Conservation (phyloP, 129 eudicot genomes). For the Arctium minus region DNA sequence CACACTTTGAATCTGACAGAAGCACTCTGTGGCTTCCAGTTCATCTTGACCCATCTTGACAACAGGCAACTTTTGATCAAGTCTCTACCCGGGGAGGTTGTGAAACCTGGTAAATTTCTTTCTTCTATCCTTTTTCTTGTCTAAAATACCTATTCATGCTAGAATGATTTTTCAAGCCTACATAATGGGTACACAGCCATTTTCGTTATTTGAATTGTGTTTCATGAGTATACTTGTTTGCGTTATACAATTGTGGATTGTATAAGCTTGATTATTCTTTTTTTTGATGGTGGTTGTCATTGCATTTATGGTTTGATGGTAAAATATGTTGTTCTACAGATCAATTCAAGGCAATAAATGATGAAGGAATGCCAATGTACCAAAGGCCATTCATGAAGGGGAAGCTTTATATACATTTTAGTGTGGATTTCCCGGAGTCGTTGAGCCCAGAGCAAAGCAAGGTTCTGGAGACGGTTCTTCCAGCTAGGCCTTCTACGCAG, state of each 20-base stretch:
- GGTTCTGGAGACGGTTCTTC: constrained; percentile 43
- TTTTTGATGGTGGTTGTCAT: not conserved
- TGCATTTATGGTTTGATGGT: not conserved
- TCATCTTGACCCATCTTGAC: constrained; percentile 56
- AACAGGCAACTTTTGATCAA: constrained; percentile 52
- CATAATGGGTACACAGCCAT: not conserved
- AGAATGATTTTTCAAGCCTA: not conserved
- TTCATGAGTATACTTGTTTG: not conserved
- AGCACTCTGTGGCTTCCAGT: constrained; percentile 71
- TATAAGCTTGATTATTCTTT: not conserved
- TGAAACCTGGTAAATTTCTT: constrained; percentile 46
- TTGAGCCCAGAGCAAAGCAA: constrained; percentile 30
- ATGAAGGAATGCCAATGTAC: constrained; percentile 52
- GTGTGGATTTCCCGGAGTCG: constrained; percentile 38
- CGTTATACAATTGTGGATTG: not conserved
- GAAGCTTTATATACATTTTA: constrained; percentile 40
- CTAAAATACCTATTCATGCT: not conserved
- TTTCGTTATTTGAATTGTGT: not conserved
- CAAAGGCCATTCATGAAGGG: constrained; percentile 50
- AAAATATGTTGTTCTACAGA: constrained; percentile 20
- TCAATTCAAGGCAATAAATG: constrained; percentile 62
- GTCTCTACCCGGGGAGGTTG: constrained; percentile 58
- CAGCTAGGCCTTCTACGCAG: constrained; percentile 28
- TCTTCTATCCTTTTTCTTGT: not conserved
- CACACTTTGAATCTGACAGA: constrained; percentile 61